Base-by-base conservation (phyloP, 2,329 filamentous ascomycete species). In the Fusarium papillatum region DNA sequence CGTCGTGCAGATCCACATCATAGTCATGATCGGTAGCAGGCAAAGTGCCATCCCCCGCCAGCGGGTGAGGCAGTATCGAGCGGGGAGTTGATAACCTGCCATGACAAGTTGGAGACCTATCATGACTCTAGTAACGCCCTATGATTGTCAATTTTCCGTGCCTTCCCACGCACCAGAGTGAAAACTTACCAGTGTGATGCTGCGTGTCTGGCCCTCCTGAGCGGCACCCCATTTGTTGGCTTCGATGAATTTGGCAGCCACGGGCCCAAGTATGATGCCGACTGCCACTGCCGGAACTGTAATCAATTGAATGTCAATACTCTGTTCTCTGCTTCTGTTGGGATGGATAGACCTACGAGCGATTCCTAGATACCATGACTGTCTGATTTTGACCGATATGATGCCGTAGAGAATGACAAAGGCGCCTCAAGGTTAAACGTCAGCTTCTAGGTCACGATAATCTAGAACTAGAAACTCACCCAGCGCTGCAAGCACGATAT, bases 61-160 rank as follows among this genome's bases (percentile, higher is more conserved):
- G 4, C 86, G 86, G 4, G 81, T 77, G 71, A 82, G 81, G 39
- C 87, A 81, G 78, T 92, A 93, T 77, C 86, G 88, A 53, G 88
- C 88, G 0, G 91, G 91, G 2, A 93, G 83, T 77, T 93, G 90
- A 75, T 89, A 92, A 31, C 91, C 91, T 5, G 89, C 90, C 66
- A 92, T 92, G 43, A 92, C 85, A 19, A 92, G 85, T 72, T 92
- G 90, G 5, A 92, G 85, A 6, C 90, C 89, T 67, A 93, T 92
- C 73, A 92, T 89, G n/a, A 92, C 84, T 16, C 90, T 86, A 64
- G 86, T 86, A 17, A 92, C 74, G 16, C 87, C 88, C 83, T 83
- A 9, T 9, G 2, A 22, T 46, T 3, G 34, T 71, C 41, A 71
- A 68, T 29, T n/a, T 31, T 0, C 8, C 22, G 2, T 6, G n/a